phyloP scores from a whole-genome alignment of 2,329 filamentous ascomycete genomes.

The Pleomassaria siparia region DNA sequence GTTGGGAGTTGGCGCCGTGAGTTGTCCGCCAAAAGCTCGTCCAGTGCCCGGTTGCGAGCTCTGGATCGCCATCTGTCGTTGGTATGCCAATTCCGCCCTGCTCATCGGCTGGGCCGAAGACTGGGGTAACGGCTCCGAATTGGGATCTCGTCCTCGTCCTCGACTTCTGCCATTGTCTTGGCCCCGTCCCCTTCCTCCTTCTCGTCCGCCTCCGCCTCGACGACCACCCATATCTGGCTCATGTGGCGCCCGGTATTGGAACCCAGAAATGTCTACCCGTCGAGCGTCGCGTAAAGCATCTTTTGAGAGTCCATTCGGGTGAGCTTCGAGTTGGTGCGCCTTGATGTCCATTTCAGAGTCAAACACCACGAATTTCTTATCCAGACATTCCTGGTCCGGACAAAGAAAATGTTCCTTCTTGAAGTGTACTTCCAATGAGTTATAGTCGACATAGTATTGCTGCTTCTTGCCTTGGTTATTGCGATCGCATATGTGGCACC shows the following conservation, averaged over 20 bases:
- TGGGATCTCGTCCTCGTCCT: conserved; percentile 80
- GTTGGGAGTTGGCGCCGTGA: conserved; percentile 56
- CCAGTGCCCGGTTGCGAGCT: conserved; percentile 78
- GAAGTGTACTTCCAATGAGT: conserved; percentile 84
- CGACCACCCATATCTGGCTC: conserved; percentile 61
- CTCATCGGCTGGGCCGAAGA: conserved; percentile 79
- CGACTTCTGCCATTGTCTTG: conserved; percentile 47
- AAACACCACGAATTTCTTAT: conserved; percentile 98
- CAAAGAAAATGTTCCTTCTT: conserved; percentile 85
- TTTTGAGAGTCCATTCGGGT: conserved; percentile 78
- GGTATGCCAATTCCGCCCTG: conserved; percentile 86
- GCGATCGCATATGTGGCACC: conserved; percentile 91
- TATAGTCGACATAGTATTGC: conserved; percentile 90
- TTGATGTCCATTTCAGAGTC: conserved; percentile 93
- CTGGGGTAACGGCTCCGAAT: conserved; percentile 74
- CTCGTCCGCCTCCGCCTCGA: conserved; percentile 39
- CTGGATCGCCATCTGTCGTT: conserved; percentile 88
- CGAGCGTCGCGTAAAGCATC: conserved; percentile 81
- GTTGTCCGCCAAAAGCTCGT: conserved; percentile 81
- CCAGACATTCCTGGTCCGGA: conserved; percentile 79
- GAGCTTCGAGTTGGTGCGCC: conserved; percentile 83
- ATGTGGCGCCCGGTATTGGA: conserved; percentile 77
- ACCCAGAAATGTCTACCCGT: conserved; percentile 81
- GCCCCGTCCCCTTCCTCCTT: conserved; percentile 54
- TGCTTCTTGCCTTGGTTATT: conserved; percentile 64